Base-by-base conservation (phyloP, 306 rosid species). In the Trifolium dubium region DNA sequence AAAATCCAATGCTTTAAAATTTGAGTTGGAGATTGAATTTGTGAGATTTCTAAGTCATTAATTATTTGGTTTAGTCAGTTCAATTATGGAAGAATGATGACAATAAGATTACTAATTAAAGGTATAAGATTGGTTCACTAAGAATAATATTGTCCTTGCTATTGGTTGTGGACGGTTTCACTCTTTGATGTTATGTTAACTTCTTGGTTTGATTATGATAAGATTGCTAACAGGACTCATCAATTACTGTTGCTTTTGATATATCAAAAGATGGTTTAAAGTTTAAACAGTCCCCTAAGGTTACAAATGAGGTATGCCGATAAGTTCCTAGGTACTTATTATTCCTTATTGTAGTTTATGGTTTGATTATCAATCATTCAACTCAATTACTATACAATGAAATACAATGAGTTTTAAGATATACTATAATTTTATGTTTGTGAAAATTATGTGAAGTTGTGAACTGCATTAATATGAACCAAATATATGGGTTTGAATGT, bases 201-300 rank as follows among this genome's bases (percentile, higher is more conserved):
- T 78, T 78, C 53, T 58, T 64, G 64, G 67, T 76, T 82, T 80
- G 73, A 74, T 79, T 76, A 79, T 79, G 75, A 74, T 79, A 51
- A 79, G 69, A 23, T 69, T 67, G 11, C 74, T 68, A 31, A 71
- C 88, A 94, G 98, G 98, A 94, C 73, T 88, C 97, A 2, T 94
- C 98, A 73, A 89, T 94, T 55, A 91, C 95, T 44, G 90, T 91
- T 80, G 98, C 97, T 69, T 94, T 94, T 80, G 96, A 89, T 79
- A 83, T 94, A 77, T 97, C 97, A n/a, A 96, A 94, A 71, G 98
- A 94, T 29, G 98, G 98, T 63, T 87, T 23, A 23, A 23, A 23
- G 23, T 23, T 23, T 94, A 79, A 86, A 88, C 72, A 82, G 91
- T 77, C 89, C 98, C 63, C 83, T 94, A 41, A 88, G 98, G 70